Conservation (phyloP, 768 basidiomycete genomes). For the Termitomyces sp. region DNA sequence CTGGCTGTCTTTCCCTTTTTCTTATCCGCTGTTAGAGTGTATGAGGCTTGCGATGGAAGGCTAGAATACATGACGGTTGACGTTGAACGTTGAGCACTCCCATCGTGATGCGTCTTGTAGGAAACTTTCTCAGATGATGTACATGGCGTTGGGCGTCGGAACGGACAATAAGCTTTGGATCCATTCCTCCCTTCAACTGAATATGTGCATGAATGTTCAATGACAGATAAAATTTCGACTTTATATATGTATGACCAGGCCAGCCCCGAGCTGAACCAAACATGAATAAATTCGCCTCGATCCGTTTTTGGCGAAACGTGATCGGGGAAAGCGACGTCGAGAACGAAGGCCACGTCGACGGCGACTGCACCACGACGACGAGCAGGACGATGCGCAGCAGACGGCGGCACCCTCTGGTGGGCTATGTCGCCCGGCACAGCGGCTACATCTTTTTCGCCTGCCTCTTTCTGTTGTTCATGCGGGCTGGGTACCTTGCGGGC, state of each 20-base stretch:
- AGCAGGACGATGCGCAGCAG: slow-evolving; percentile 9
- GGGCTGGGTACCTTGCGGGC: slow-evolving; percentile 39
- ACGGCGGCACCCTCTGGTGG: not conserved
- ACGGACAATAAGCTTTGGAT: no score
- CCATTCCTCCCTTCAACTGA: no score
- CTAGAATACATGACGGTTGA: no score
- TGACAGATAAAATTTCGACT: not conserved
- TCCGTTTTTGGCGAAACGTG: not conserved
- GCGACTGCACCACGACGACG: not conserved
- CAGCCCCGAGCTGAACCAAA: not conserved
- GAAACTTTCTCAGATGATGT: no score
- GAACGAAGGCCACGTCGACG: slow-evolving; percentile 1
- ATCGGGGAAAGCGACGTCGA: not conserved
- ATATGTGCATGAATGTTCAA: not conserved
- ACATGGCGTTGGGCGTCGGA: no score
- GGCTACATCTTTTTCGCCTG: slow-evolving; percentile 36
- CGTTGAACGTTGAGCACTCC: no score
- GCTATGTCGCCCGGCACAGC: slow-evolving; percentile 14
- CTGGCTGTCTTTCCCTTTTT: no score
- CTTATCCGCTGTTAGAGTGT: no score
- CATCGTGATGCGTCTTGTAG: no score
- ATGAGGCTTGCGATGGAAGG: no score
- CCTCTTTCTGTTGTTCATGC: slow-evolving; percentile 43
- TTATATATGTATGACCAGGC: not conserved
- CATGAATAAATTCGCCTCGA: not conserved